These are phyloP conservation scores for Leccinum insolens DNA, from an alignment of 1,284 basidiomycete species.

Conservation along the genomic window DNA sequence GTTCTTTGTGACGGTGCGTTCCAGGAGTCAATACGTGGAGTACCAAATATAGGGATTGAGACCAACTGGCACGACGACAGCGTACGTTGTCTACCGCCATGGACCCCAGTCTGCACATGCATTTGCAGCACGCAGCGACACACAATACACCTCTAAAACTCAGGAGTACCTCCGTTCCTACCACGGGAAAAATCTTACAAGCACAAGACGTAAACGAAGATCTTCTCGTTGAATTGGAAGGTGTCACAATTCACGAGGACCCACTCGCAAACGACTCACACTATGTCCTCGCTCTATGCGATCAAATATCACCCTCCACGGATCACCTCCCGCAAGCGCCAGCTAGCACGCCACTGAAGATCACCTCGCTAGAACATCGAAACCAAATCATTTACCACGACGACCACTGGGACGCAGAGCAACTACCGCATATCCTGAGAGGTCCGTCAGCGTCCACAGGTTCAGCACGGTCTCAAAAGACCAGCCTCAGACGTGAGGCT, in stretches of 20 bases:
- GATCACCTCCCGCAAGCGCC: not conserved
- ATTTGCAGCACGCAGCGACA: not conserved
- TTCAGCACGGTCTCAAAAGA: not conserved
- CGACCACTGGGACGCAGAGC: not conserved
- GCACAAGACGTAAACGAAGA: not conserved
- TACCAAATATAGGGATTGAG: too few relatives aligned
- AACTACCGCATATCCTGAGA: not conserved
- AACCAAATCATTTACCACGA: not conserved
- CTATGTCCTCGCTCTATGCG: not conserved
- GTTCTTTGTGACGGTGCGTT: too few relatives aligned
- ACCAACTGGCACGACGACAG: too few relatives aligned
- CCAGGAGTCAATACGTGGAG: too few relatives aligned
- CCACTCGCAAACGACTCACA: not conserved
- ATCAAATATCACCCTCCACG: not conserved
- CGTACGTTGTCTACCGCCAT: not conserved
- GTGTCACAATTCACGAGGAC: not conserved
- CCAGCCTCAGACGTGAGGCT: not conserved
- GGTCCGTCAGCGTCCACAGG: not conserved
- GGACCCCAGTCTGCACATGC: not conserved
- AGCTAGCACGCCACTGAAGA: not conserved
- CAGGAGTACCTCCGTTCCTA: not conserved
- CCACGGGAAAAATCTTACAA: not conserved
- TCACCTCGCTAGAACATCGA: not conserved
- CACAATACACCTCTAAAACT: not conserved
- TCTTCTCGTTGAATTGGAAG: not conserved